A percentile compares a stretch with the other conserved stretches of the same genome.
phyloP scores from a whole-genome alignment of 257 asterid species.

The Cruciata laevipes region DNA sequence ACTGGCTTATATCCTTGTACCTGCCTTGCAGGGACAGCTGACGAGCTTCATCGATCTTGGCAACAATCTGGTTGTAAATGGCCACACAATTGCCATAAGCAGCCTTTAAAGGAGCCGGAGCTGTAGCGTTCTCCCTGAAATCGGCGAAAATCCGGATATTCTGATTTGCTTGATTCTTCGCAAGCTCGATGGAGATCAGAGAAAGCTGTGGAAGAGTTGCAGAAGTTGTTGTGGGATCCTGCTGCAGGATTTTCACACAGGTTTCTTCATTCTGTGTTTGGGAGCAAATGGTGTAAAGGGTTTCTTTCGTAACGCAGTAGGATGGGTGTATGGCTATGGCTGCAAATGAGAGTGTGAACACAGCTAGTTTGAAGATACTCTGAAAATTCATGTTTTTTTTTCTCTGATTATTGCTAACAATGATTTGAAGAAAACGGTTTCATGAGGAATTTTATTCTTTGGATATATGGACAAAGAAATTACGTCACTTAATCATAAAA shows the following conservation, averaged over 20 bases:
- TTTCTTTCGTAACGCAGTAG: conserved; percentile 2
- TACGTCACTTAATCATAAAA: not conserved
- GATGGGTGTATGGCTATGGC: conserved; percentile 1
- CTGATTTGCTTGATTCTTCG: conserved; percentile 8
- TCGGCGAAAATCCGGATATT: conserved; percentile 5
- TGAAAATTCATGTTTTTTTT: conserved; percentile 10
- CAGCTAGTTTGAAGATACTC: not conserved
- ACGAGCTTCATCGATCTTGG: conserved; percentile 9
- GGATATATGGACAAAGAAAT: not conserved
- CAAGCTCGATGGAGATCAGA: conserved; percentile 15
- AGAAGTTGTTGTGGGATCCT: not conserved
- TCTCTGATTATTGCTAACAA: not conserved
- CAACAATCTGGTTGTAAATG: conserved; percentile 4
- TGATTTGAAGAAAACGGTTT: not conserved
- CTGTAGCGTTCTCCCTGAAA: not conserved
- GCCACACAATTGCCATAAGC: conserved; percentile 11
- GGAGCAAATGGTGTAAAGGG: conserved; percentile 17
- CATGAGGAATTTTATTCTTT: not conserved
- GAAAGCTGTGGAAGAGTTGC: conserved; percentile 17
- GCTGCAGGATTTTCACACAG: conserved; percentile 12
- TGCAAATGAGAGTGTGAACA: not conserved
- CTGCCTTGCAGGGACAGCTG: conserved; percentile 5
- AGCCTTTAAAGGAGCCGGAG: not conserved
- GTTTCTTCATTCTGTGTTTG: conserved; percentile 19
- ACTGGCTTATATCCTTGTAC: conserved; percentile 14